Percentiles rank a stretch among this genome's conserved stretches.
Evolutionary conservation across 768 basidiomycete genomes (phyloP).

Genomic region (Rhodotorula taiwanensis): DNA sequence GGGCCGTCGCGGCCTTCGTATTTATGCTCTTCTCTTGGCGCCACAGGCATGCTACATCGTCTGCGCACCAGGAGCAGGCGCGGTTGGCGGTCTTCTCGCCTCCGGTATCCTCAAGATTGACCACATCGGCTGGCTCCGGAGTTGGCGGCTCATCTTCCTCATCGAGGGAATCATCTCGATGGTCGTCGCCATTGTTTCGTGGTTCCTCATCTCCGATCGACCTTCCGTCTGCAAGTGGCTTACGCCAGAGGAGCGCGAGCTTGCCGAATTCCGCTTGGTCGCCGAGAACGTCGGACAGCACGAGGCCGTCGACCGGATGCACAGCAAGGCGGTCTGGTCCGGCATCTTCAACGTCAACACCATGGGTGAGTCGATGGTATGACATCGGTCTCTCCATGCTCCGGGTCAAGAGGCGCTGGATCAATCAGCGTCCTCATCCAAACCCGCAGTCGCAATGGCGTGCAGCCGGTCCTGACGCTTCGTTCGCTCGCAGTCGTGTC

Average conservation of each 20-base stretch:
- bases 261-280: conserved; percentile 36
- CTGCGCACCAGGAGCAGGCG: conserved; percentile 36
- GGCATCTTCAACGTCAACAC: conserved; percentile 32
- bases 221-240: conserved; percentile 32
- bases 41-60: conserved; percentile 39
- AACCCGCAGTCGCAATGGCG: too few species aligned
- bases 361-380: not conserved
- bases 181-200: conserved; percentile 18
- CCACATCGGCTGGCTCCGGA: not conserved
- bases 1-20: too few species aligned
- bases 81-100: conserved; percentile 39
- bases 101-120: conserved; percentile 26
- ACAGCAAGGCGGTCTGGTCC: conserved; percentile 8
- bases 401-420: too few species aligned
- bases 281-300: conserved; percentile 36
- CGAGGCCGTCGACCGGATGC: conserved; percentile 35
- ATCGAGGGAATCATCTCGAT: conserved; percentile 35
- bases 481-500: conserved; percentile 17
- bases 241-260: conserved; percentile 23
- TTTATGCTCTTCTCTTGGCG: not conserved
- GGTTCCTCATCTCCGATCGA: conserved; percentile 24
- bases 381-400: too few species aligned
- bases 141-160: conserved; percentile 21
- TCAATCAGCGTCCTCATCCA: too few species aligned
- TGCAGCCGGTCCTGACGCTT: too few species aligned